phyloP scores from a whole-genome alignment of 2,329 filamentous ascomycete genomes.

The Claviceps pusilla region DNA sequence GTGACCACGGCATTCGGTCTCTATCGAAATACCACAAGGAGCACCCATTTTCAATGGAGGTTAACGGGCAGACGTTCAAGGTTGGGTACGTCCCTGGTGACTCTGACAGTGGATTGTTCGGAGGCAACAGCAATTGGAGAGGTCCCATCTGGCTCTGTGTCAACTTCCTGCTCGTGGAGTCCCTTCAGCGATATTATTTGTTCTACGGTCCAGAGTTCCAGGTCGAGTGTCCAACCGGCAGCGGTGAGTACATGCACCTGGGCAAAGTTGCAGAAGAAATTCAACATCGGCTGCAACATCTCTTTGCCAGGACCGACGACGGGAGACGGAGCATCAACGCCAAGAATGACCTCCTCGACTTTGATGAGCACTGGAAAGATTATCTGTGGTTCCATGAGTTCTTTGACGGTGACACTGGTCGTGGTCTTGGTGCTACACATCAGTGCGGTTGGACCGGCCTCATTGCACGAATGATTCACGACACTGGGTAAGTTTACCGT shows the following conservation, averaged over 20 bases:
- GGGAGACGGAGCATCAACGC: conserved; percentile 80
- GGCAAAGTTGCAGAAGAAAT: conserved; percentile 90
- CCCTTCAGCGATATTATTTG: conserved; percentile 86
- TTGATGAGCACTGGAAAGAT: conserved; percentile 79
- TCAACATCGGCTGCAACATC: conserved; percentile 83
- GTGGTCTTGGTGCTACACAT: conserved; percentile 80
- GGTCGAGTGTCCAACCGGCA: conserved; percentile 87
- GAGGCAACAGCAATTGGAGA: conserved; percentile 96
- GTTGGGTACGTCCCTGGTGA: conserved; percentile 90
- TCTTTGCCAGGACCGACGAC: conserved; percentile 73
- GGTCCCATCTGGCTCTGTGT: conserved; percentile 92
- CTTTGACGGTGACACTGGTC: conserved; percentile 83
- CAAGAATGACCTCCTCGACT: conserved; percentile 73
- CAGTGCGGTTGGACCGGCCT: conserved; percentile 95
- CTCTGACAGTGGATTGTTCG: conserved; percentile 87
- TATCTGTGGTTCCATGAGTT: conserved; percentile 89
- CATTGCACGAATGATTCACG: conserved; percentile 93
- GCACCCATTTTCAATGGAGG: conserved; percentile 85
- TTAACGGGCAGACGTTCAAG: conserved; percentile 77
- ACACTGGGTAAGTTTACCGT: conserved; percentile 69
- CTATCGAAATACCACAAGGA: conserved; percentile 85
- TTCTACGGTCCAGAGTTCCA: conserved; percentile 84
- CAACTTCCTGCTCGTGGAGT: conserved; percentile 89
- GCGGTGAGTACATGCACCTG: conserved; percentile 87
- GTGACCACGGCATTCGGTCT: conserved; percentile 78